Evolutionary conservation across 2,329 filamentous ascomycete genomes (phyloP).

Genomic region (Hypoxylon sp.): DNA sequence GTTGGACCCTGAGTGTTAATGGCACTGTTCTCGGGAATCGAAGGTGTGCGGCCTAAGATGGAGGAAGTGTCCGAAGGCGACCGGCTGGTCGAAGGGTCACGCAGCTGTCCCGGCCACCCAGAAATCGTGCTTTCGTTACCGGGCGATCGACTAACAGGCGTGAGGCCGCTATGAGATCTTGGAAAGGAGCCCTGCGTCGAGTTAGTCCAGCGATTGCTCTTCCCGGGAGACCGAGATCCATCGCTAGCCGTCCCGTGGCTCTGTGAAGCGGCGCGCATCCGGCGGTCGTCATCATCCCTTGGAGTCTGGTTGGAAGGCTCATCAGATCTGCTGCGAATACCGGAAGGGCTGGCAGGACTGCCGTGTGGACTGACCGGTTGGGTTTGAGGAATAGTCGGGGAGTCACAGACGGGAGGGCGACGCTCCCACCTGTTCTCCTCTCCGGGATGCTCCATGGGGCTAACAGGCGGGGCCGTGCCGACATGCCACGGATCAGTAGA

Average conservation of each 20-base stretch:
- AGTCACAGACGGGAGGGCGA: slow-evolving; percentile 40
- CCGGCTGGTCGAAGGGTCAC: slow-evolving; percentile 24
- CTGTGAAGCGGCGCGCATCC: slow-evolving; percentile 39
- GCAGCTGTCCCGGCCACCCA: slow-evolving; percentile 22
- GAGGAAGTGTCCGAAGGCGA: slow-evolving; percentile 35
- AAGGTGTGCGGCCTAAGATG: slow-evolving; percentile 23
- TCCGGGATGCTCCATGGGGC: slow-evolving; percentile 26
- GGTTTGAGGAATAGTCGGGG: slow-evolving; percentile 43
- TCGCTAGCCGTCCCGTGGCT: slow-evolving; percentile 39
- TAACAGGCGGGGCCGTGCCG: slow-evolving; percentile 39
- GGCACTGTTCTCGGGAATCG: slow-evolving; percentile 37
- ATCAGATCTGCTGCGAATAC: slow-evolving; percentile 25
- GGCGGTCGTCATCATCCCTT: slow-evolving; percentile 37
- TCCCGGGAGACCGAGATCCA: slow-evolving; percentile 40
- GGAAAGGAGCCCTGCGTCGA: slow-evolving; percentile 42
- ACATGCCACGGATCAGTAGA: slow-evolving; percentile 55
- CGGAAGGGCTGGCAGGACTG: slow-evolving; percentile 18
- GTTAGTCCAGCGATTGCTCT: slow-evolving; percentile 44
- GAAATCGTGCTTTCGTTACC: slow-evolving; percentile 19
- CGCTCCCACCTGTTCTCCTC: slow-evolving; percentile 37
- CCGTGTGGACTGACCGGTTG: slow-evolving; percentile 38
- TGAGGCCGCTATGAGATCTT: slow-evolving; percentile 34
- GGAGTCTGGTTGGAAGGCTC: slow-evolving; percentile 16
- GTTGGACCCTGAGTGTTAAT: slow-evolving; percentile 28
- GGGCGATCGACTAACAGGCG: slow-evolving; percentile 33